phyloP scores from a whole-genome alignment of 257 asterid species.

The Nicotiana benthamiana region DNA sequence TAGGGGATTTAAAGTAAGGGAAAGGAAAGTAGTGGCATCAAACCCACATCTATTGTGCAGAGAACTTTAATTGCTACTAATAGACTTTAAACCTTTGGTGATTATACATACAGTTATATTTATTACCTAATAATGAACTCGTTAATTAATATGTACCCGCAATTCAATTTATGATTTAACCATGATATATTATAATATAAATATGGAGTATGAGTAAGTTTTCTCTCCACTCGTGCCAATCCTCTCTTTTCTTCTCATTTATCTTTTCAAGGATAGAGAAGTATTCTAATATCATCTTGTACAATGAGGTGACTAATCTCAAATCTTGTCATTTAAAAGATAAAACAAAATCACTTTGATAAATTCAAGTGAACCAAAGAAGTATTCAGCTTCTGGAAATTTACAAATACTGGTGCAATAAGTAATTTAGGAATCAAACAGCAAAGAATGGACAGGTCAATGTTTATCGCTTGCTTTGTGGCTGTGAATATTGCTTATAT shows the following conservation, averaged over 20 bases:
- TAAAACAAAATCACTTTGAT: neutral
- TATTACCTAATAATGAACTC: too few relatives aligned
- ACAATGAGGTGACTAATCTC: neutral
- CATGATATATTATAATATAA: neutral
- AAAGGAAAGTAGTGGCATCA: too few relatives aligned
- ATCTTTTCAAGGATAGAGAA: neutral
- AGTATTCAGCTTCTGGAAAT: neutral
- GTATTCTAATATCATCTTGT: neutral
- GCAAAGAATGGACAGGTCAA: neutral
- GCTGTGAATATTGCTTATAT: neutral
- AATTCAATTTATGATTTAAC: neutral
- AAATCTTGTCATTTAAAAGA: neutral
- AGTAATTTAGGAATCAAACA: too few relatives aligned
- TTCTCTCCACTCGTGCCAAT: too few relatives aligned
- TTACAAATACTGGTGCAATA: neutral
- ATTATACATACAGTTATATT: too few relatives aligned
- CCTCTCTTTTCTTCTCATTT: neutral
- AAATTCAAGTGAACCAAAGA: neutral
- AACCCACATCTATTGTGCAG: too few relatives aligned
- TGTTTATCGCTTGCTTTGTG: neutral
- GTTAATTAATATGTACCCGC: too few relatives aligned
- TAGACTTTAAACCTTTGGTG: too few relatives aligned
- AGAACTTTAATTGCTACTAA: too few relatives aligned
- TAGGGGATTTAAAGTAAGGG: neutral
- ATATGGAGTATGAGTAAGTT: accelerated